Conservation (phyloP, 345 rosid species). For the Gossypium turneri region DNA sequence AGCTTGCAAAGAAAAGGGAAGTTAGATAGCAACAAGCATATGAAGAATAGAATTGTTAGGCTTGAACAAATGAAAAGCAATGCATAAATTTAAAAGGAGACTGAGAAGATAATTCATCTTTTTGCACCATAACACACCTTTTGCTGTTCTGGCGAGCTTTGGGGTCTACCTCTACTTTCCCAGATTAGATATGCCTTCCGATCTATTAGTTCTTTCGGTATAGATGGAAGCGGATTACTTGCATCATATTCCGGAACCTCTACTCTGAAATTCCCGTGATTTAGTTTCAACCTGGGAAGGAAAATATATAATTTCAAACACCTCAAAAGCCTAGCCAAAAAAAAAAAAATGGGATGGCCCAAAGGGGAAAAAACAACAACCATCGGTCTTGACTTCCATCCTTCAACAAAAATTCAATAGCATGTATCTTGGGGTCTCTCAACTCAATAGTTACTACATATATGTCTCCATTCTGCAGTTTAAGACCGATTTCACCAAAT, state of each 20-base stretch:
- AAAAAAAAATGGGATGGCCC: not conserved
- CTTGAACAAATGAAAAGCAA: not conserved
- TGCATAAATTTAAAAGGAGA: not conserved
- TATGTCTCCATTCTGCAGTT: constrained; percentile 38
- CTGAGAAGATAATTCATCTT: not conserved
- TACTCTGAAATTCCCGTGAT: constrained; percentile 50
- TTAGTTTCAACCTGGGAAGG: constrained; percentile 44
- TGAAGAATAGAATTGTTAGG: not conserved
- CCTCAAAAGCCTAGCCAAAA: constrained; percentile 10
- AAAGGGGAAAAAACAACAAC: constrained; percentile 21
- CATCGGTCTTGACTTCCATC: constrained; percentile 54
- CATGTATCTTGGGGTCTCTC: constrained; percentile 44
- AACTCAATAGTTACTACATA: constrained; percentile 46
- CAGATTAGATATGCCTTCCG: constrained; percentile 48
- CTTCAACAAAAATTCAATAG: constrained; percentile 58
- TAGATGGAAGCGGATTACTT: constrained; percentile 20
- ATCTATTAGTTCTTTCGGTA: constrained; percentile 45
- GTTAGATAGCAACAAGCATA: not conserved
- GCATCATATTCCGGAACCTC: constrained; percentile 49
- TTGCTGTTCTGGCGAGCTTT: constrained; percentile 7
- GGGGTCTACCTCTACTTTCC: constrained; percentile 54
- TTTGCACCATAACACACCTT: not conserved
- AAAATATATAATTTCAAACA: constrained; percentile 1
- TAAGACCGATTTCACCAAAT: not conserved
- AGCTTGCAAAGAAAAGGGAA: not conserved